Conservation (phyloP, 2,329 filamentous ascomycete genomes). For the Verticillium klebahnii region DNA sequence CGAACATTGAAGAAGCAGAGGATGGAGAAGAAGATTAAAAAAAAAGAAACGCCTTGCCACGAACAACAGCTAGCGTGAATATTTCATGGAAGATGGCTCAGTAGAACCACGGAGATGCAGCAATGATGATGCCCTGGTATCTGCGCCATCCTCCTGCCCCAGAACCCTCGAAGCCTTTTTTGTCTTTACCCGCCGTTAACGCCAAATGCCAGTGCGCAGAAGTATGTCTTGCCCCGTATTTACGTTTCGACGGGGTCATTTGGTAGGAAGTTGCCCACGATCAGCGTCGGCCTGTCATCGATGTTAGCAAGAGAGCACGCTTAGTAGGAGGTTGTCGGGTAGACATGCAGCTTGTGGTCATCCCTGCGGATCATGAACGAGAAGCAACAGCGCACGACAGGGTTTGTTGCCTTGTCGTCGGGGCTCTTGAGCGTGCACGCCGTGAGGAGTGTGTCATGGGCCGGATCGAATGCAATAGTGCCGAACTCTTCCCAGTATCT, state of each 20-base stretch:
- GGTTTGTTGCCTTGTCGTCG: conserved; percentile 60
- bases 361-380: conserved; percentile 95
- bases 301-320: conserved; percentile 23
- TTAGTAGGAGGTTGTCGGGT: background rate
- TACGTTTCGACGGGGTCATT: conserved; percentile 53
- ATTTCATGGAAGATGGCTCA: background rate
- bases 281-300: conserved; percentile 71
- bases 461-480: conserved; percentile 91
- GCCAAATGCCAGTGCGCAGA: conserved; percentile 17
- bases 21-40: background rate
- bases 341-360: conserved; percentile 89
- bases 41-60: background rate
- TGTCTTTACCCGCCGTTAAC: conserved; percentile 3
- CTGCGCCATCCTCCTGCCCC: conserved; percentile 3
- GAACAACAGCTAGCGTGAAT: background rate
- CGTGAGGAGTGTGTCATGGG: conserved; percentile 91
- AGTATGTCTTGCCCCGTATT: conserved; percentile 26
- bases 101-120: background rate
- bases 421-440: conserved; percentile 88
- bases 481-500: conserved; percentile 99
- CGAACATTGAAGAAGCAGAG: no score
- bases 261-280: conserved; percentile 94
- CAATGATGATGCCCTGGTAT: conserved; percentile 10
- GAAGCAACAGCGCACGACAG: conserved; percentile 88
- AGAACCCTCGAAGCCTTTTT: conserved; percentile 1